Conservation (phyloP, 345 rosid species). For the Brassica incana region DNA sequence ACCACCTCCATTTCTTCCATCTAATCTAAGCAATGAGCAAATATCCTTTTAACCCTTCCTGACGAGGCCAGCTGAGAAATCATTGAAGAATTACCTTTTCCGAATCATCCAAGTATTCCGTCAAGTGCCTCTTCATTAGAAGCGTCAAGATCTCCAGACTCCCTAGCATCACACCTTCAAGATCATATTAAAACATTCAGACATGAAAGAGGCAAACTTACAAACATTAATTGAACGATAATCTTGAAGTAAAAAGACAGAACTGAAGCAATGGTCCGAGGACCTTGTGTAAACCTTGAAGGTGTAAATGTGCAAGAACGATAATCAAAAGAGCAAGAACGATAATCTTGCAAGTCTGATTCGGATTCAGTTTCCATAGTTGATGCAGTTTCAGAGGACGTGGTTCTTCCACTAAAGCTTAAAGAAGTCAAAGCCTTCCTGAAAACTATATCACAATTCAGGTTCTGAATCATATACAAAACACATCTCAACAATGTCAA, state of each 20-base stretch:
- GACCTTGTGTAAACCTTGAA: constrained; percentile 42
- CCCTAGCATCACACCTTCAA: too few species aligned
- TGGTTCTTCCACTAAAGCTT: constrained; percentile 15
- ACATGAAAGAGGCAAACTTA: too few species aligned
- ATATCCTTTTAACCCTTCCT: too few species aligned
- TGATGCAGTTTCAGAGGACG: constrained; percentile 32
- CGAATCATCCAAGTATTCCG: too few species aligned
- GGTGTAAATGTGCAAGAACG: constrained; percentile 31
- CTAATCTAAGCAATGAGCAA: too few species aligned
- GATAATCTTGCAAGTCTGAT: constrained; percentile 39
- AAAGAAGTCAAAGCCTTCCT: constrained; percentile 33
- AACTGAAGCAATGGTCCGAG: constrained; percentile 48
- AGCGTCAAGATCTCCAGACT: too few species aligned
- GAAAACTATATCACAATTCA: not conserved
- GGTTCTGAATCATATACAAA: constrained; percentile 5
- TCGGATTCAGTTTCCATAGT: not conserved
- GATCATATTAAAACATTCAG: too few species aligned
- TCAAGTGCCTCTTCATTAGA: too few species aligned
- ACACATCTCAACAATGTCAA: constrained; percentile 4
- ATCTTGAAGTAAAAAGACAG: constrained; percentile 14
- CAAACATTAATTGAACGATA: too few species aligned
- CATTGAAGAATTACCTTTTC: too few species aligned
- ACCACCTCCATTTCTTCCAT: too few species aligned
- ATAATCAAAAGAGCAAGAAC: constrained; percentile 54
- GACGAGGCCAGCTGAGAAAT: too few species aligned